Evolutionary conservation across 768 basidiomycete genomes (phyloP).

Genomic region (Russula abietina): DNA sequence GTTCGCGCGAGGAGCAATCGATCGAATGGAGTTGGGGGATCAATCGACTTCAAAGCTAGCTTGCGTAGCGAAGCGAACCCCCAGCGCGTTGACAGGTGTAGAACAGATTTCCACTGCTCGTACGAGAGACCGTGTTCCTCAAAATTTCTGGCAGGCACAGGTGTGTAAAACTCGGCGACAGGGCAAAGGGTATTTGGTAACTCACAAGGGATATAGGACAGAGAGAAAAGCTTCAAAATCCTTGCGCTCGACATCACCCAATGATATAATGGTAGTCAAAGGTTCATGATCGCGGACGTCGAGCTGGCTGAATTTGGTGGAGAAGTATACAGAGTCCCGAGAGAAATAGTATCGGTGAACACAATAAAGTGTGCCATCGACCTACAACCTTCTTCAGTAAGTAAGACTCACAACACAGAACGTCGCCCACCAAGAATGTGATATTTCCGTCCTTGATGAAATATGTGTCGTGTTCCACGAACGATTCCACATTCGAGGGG

Average conservation of each 20-base stretch:
- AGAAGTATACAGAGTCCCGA: constrained; percentile 13
- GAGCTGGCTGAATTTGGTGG: not conserved
- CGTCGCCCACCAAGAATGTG: constrained; percentile 16
- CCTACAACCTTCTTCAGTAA: not conserved
- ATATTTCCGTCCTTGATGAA: constrained; percentile 23
- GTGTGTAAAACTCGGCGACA: not conserved
- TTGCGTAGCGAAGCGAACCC: constrained; percentile 29
- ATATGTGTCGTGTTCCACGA: constrained; percentile 2
- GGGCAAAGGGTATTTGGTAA: not conserved
- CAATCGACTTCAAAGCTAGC: not conserved
- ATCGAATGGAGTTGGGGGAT: constrained; percentile 3
- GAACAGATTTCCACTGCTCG: not conserved
- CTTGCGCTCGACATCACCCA: not conserved
- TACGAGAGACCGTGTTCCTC: not conserved
- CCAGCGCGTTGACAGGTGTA: constrained; percentile 11
- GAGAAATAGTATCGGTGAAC: constrained; percentile 21
- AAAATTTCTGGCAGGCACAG: not conserved
- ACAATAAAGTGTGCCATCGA: constrained; percentile 4
- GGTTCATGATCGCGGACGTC: not conserved
- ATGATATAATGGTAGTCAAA: not conserved
- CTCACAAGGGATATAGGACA: constrained; percentile 11
- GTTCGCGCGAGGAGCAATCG: constrained; percentile 12
- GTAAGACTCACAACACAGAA: not conserved
- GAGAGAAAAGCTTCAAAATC: constrained; percentile 17
- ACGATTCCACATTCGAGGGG: not conserved